A percentile compares a stretch with the other conserved stretches of the same genome.
These are phyloP conservation scores for Fusarium equiseti DNA, from an alignment of 2,329 filamentous ascomycete genomes.

Conservation along the genomic window DNA sequence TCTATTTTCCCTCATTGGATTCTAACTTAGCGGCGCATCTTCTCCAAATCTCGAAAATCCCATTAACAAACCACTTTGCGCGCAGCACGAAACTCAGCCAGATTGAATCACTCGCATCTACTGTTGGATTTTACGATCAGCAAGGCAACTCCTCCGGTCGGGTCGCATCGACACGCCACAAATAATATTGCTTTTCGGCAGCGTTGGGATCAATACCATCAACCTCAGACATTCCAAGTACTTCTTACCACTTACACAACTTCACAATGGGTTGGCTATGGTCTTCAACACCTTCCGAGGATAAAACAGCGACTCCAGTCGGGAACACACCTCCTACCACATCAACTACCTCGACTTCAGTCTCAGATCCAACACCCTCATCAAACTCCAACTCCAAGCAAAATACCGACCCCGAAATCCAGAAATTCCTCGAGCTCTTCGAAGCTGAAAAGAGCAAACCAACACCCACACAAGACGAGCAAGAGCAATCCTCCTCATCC, in stretches of 20 bases:
- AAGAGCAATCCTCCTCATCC: constrained; percentile 44
- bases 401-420: constrained; percentile 63
- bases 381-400: constrained; percentile 37
- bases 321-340: constrained; percentile 43
- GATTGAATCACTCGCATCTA: constrained; percentile 1
- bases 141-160: background rate
- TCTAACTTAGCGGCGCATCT: constrained; percentile 15
- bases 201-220: background rate
- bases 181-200: background rate
- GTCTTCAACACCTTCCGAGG: constrained; percentile 55
- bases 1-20: constrained; percentile 45
- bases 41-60: constrained; percentile 26
- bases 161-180: background rate
- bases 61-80: background rate
- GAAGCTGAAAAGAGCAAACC: constrained; percentile 50
- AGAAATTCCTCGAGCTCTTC: constrained; percentile 65
- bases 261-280: constrained; percentile 73
- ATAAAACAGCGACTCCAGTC: constrained; percentile 43
- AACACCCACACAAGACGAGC: constrained; percentile 34
- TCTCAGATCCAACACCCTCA: constrained; percentile 13
- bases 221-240: background rate
- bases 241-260: constrained; percentile 1
- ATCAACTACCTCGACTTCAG: constrained; percentile 25
- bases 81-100: constrained; percentile 4
- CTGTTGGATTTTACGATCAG: constrained; percentile 2